Base-by-base conservation (phyloP, 192 early-diverging fungal species). In the Entophlyctis luteolus region DNA sequence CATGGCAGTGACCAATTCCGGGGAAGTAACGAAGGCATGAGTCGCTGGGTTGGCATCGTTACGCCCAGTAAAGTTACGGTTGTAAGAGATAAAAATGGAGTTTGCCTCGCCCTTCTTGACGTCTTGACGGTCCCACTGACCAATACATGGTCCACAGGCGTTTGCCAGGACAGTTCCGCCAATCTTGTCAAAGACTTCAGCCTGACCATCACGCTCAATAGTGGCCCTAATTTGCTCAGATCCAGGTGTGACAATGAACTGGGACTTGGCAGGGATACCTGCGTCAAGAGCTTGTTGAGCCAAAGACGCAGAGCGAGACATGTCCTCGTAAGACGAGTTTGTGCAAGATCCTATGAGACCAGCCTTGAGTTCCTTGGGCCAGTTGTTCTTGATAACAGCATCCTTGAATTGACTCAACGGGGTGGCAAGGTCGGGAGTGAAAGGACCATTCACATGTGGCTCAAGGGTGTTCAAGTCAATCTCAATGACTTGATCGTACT, bases 61-160 rank as follows among this genome's bases (percentile, higher is more conserved):
- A 87, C 93, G 92, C 60, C 90, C 95, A 50, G 93, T 95, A 78
- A 98, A 98, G 89, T 98, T 98, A 77, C 95, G 90, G 87, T 98
- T 98, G 85, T 95, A 98, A 50, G 93, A 96, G 73, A 93, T 98
- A 78, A 98, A 84, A 80, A 98, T 98, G n/a, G 93, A 91, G 89
- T 98, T 98, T 81, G 89, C 89, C 54, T 91, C 90, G 74, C 93
- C 93, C 87, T 95, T 95, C 82, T 89, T 87, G 70, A 93, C 82
- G 79, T 98, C 95, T 70, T 91, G 74, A 74, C 95, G 95, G 76
- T 95, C 93, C 95, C 95, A 98, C 81, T 95, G 93, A 68, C 95
- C 95, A 74, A 98, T 98, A 81, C 95, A 98, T 37, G 95, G 95
- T 42, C 95, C 95, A 78, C 95, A 98, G 55, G 95, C 95, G 80